These are phyloP conservation scores for Pleurostoma richardsiae DNA, from an alignment of 2,329 filamentous ascomycete species.

Conservation along the genomic window DNA sequence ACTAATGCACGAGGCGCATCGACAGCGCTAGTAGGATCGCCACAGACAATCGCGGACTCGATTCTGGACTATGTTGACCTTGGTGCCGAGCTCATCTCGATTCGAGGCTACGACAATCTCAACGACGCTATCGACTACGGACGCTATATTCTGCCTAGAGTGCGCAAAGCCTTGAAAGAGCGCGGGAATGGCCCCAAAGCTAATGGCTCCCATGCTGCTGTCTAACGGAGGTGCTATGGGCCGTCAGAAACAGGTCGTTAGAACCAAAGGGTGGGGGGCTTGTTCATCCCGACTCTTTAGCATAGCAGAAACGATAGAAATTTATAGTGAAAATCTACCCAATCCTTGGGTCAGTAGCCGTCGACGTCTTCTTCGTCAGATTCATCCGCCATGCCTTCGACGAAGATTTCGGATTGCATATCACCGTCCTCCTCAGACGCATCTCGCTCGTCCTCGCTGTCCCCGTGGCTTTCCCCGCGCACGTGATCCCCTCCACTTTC, in stretches of 20 bases:
- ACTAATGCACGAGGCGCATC: conserved; percentile 55
- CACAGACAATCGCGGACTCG: conserved; percentile 46
- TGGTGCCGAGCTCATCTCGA: conserved; percentile 52
- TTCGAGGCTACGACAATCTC: conserved; percentile 56
- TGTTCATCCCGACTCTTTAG: too few species aligned
- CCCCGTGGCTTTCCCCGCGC: not conserved
- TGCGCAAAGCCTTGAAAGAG: conserved; percentile 30
- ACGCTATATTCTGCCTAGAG: conserved; percentile 46
- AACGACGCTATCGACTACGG: conserved; percentile 57
- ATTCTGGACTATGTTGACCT: conserved; percentile 53
- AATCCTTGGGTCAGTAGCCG: not conserved
- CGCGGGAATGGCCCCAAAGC: conserved; percentile 3
- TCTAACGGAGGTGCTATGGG: too few species aligned
- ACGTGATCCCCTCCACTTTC: too few species aligned
- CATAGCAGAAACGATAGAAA: too few species aligned
- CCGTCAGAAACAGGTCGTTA: too few species aligned
- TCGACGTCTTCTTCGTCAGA: conserved; percentile 1
- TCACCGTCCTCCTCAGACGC: conserved; percentile 2
- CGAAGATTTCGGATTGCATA: not conserved
- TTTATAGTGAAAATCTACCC: too few species aligned
- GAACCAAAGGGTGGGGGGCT: too few species aligned
- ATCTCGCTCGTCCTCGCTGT: not conserved
- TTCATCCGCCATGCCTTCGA: not conserved
- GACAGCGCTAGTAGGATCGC: conserved; percentile 52
- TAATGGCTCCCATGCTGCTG: too few species aligned